These are phyloP conservation scores for Bondarzewia mesenterica DNA, from an alignment of 1,284 basidiomycete genomes.

Conservation along the genomic window DNA sequence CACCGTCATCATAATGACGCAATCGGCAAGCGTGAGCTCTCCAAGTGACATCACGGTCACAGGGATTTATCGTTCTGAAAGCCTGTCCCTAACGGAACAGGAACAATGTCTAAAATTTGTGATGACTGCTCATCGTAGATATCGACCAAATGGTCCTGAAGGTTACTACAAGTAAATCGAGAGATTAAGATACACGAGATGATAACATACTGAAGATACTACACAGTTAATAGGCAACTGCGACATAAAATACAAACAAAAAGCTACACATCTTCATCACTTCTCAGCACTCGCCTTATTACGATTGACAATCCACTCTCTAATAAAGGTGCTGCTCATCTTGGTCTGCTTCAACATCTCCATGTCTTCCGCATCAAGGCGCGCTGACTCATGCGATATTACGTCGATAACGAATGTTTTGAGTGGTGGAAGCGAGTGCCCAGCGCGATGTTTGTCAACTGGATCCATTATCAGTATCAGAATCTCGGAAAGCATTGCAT, in stretches of 20 bases:
- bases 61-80: no score
- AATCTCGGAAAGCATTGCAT: not conserved
- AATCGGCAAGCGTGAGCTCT: no score
- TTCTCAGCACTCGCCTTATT: not conserved
- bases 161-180: no score
- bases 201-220: no score
- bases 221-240: not conserved
- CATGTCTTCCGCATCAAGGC: constrained; percentile 53
- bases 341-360: constrained; percentile 68
- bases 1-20: no score
- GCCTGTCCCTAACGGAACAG: no score
- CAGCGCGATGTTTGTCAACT: constrained; percentile 59
- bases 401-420: constrained; percentile 79
- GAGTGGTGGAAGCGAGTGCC: constrained; percentile 51
- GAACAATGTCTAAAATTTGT: no score
- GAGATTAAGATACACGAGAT: no score
- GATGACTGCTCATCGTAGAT: no score
- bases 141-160: no score
- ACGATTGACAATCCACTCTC: constrained; percentile 76
- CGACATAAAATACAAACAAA: constrained; percentile 2
- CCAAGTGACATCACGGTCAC: no score
- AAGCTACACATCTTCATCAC: not conserved
- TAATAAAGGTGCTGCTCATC: constrained; percentile 86
- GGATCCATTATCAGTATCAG: constrained; percentile 1
- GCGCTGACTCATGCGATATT: constrained; percentile 57